Conservation (phyloP, 148 eudicot genomes). For the Beta vulgaris region DNA sequence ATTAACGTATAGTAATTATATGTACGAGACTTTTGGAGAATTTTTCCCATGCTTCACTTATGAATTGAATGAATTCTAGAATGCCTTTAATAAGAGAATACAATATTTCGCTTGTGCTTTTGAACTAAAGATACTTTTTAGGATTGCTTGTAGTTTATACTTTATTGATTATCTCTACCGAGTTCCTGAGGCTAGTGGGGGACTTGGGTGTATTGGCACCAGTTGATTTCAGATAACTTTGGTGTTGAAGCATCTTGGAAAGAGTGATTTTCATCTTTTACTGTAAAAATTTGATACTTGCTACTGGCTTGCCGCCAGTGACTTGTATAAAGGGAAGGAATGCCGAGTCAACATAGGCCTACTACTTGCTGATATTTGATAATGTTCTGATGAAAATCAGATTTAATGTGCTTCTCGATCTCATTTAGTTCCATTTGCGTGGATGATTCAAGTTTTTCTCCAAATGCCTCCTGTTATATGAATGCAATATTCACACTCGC, state of each 20-base stretch:
- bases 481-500: not conserved
- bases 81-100: not conserved
- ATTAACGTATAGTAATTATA: too few relatives aligned
- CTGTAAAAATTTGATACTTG: not conserved
- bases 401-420: not conserved
- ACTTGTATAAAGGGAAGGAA: not conserved
- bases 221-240: not conserved
- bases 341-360: not conserved
- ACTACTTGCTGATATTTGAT: not conserved
- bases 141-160: not conserved
- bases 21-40: too few relatives aligned
- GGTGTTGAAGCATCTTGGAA: not conserved
- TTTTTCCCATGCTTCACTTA: too few relatives aligned
- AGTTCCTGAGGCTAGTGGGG: not conserved
- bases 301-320: not conserved
- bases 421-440: not conserved
- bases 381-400: not conserved
- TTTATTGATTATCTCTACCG: not conserved
- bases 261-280: too few relatives aligned
- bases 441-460: not conserved
- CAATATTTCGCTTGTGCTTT: not conserved
- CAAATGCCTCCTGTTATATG: not conserved
- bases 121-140: not conserved
- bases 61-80: not conserved
- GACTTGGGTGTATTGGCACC: too few relatives aligned